Base-by-base conservation (phyloP, 306 rosid genomes). In the Hippophae tibetana region DNA sequence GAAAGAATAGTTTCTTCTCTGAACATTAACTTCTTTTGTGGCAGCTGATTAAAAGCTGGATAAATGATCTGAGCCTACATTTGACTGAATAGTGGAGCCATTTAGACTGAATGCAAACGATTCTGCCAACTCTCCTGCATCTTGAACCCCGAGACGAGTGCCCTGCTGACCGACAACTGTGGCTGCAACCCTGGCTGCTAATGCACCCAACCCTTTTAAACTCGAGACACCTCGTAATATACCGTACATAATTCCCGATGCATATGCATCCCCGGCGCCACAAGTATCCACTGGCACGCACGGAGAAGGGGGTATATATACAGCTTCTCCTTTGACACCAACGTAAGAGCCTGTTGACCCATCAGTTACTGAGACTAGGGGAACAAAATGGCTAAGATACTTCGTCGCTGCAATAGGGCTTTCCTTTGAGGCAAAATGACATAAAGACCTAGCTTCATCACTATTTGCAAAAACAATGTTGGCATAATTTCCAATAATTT, bases 261-360 rank as follows among this genome's bases (percentile, higher is more conserved):
- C 96, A 66, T 87, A 92, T 9, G 96, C 98, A 81, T 92, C 98
- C 13, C 98, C 98, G 0, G 98, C 98, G 55, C 98, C 98, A 67
- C 96, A 87, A 31, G 96, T 92, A 81, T 92, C 98, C 42, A 81
- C 76, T 2, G 98, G 93, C 61, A 83, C 78, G 27, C 98, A 92
- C 1, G 92, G 88, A 65, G 84, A 79, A 23, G 98, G 95, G 52
- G 95, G 95, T 63, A 92, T 83, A 66, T 87, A 87, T 46, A 92
- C 68, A 27, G 95, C 89, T 75, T 81, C 93, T 61, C 98, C 98
- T 64, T 87, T 87, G 31, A 85, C 75, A 13, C 98, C 96, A 44
- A 92, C 72, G 80, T 80, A 87, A 0, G 98, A 92, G 13, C 98
- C 98, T 71, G 69, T 61, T 1, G 71, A 81, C 54, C 98, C 98